Evolutionary conservation across 371 early-diverging fungal species (phyloP).

Genomic region (Saksenaea oblongispora): DNA sequence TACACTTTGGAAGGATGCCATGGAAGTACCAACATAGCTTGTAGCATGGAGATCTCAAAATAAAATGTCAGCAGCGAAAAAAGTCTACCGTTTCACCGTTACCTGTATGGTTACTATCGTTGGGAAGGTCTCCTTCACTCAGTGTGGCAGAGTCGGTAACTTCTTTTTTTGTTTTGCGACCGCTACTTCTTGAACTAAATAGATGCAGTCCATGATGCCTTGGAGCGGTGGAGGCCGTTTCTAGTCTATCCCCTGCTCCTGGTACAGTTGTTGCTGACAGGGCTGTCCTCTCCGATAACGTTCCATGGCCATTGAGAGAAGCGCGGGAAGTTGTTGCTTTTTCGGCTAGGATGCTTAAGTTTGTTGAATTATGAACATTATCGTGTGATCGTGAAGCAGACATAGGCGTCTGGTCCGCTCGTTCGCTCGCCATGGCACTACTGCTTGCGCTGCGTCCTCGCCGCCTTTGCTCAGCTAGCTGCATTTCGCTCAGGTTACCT

Average conservation of each 20-base stretch:
- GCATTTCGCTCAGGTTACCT: slow-evolving; percentile 25
- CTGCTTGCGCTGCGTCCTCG: slow-evolving; percentile 28
- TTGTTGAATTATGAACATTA: slow-evolving; percentile 7
- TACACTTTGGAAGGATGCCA: slow-evolving; percentile 18
- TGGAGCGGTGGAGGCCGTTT: slow-evolving; percentile 1
- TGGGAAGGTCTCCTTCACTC: slow-evolving; percentile 8
- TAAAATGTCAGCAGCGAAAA: too few relatives aligned
- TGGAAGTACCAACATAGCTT: slow-evolving; percentile 7
- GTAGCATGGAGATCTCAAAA: background rate
- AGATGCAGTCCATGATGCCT: slow-evolving; percentile 21
- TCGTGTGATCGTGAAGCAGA: slow-evolving; percentile 15
- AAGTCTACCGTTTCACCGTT: too few relatives aligned
- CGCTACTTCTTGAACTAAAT: slow-evolving; percentile 14
- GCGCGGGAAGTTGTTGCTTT: background rate
- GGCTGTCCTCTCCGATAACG: background rate
- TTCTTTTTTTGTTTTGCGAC: slow-evolving; percentile 11
- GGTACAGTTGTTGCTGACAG: slow-evolving; percentile 7
- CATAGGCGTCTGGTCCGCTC: slow-evolving; percentile 15
- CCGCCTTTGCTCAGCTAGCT: slow-evolving; percentile 4
- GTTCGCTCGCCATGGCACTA: slow-evolving; percentile 17
- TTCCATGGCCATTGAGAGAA: slow-evolving; percentile 5
- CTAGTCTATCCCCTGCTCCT: background rate
- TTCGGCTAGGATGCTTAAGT: background rate
- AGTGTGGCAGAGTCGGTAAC: background rate
- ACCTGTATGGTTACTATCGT: slow-evolving; percentile 14